Evolutionary conservation across 441 rosid species (phyloP).

Genomic region (Eruca vesicaria): DNA sequence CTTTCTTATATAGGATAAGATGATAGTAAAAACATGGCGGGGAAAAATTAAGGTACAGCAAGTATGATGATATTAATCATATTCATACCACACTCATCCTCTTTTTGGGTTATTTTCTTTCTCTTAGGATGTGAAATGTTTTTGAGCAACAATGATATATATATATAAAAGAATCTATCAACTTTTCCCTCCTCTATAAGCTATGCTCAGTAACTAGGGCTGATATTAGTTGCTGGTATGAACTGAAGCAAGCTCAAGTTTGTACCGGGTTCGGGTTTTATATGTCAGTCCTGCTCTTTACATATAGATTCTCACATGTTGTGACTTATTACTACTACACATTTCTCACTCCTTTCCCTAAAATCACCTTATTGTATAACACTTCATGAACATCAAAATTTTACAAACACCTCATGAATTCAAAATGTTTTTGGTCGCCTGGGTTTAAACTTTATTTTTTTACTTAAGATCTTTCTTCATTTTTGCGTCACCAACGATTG

Average conservation of each 20-base stretch:
- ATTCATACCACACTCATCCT: slow-evolving; percentile 12
- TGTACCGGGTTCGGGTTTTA: too few species aligned
- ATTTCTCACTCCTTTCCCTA: too few species aligned
- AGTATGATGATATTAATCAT: slow-evolving; percentile 18
- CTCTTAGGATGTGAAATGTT: slow-evolving; percentile 9
- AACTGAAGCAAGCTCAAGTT: too few species aligned
- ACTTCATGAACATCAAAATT: neutral
- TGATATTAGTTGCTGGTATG: too few species aligned
- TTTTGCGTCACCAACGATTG: neutral
- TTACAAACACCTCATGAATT: neutral
- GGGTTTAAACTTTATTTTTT: neutral
- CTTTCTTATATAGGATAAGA: slow-evolving; percentile 1
- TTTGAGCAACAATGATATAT: slow-evolving; percentile 7
- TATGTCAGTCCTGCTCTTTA: too few species aligned
- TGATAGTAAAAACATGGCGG: slow-evolving; percentile 3
- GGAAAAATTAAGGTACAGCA: slow-evolving; percentile 8
- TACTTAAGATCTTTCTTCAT: neutral
- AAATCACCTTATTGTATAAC: neutral
- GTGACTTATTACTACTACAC: too few species aligned
- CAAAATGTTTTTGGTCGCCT: neutral
- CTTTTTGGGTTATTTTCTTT: slow-evolving; percentile 4
- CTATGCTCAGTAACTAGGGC: too few species aligned
- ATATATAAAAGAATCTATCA: slow-evolving; percentile 5
- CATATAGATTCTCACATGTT: too few species aligned
- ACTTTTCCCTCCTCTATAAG: neutral